Evolutionary conservation across 2,329 filamentous ascomycete species (phyloP).

Genomic region (Didymella exigua): DNA sequence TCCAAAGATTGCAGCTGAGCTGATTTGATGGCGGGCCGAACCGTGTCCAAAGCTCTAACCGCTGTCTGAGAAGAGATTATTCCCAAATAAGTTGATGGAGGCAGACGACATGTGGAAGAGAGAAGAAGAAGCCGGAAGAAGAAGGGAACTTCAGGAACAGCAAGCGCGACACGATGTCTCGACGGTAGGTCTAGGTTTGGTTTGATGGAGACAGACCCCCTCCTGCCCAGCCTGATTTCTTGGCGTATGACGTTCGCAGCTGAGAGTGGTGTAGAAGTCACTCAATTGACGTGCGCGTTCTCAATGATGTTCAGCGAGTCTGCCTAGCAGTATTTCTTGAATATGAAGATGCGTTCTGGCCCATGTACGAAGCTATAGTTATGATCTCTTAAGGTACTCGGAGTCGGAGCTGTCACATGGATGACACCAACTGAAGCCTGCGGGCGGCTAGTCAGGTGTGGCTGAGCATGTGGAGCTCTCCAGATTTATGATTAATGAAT

Average conservation of each 20-base stretch:
- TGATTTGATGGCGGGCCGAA: conserved; percentile 33
- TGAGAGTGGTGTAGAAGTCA: not conserved
- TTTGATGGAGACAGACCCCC: conserved; percentile 24
- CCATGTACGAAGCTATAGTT: not conserved
- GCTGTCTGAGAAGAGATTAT: conserved; percentile 46
- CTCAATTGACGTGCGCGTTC: not conserved
- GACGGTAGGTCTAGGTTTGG: conserved; percentile 26
- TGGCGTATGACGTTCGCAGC: conserved; percentile 14
- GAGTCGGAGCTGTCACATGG: conserved; percentile 6
- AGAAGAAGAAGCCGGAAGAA: conserved; percentile 21
- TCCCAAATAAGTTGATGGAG: conserved; percentile 40
- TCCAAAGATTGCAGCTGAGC: conserved; percentile 25
- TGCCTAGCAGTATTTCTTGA: not conserved
- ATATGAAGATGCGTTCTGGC: not conserved
- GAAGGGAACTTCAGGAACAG: conserved; percentile 30
- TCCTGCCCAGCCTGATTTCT: conserved; percentile 14
- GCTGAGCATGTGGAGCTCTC: conserved; percentile 28
- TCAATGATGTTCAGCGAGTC: not conserved
- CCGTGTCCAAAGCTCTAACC: conserved; percentile 37
- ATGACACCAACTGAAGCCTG: not conserved
- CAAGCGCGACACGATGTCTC: conserved; percentile 44
- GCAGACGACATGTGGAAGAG: conserved; percentile 46
- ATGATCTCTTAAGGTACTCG: not conserved
- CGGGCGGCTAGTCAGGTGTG: conserved; percentile 23
- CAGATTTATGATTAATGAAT: conserved; percentile 4